Percentiles rank a stretch among this genome's conserved stretches.
phyloP scores from a whole-genome alignment of 2,329 filamentous ascomycete species.

The Fusarium hostae region DNA sequence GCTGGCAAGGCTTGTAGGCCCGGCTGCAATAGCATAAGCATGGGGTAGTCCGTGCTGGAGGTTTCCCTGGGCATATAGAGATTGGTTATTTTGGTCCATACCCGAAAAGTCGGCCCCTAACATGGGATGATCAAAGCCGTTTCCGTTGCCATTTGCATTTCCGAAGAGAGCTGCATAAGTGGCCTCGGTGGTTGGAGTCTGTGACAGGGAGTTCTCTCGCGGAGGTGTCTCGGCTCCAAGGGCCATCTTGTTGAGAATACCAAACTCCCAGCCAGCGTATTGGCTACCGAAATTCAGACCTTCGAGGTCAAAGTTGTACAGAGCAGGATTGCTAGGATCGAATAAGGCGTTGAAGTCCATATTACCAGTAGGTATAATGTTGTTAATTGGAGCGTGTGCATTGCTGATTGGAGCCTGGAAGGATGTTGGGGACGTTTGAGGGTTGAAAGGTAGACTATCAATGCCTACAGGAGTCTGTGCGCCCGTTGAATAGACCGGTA shows the following conservation, averaged over 20 bases:
- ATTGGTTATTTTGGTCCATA: slow-evolving; percentile 60
- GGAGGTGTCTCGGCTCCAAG: slow-evolving; percentile 77
- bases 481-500: slow-evolving; percentile 61
- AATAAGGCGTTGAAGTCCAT: slow-evolving; percentile 74
- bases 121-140: slow-evolving; percentile 61
- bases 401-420: slow-evolving; percentile 69
- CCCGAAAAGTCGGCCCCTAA: slow-evolving; percentile 65
- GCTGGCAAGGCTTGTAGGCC: slow-evolving; percentile 70
- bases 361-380: slow-evolving; percentile 61
- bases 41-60: slow-evolving; percentile 72
- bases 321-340: slow-evolving; percentile 88
- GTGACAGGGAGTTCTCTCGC: slow-evolving; percentile 67
- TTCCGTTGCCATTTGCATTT: slow-evolving; percentile 61
- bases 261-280: slow-evolving; percentile 94
- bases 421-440: slow-evolving; percentile 77
- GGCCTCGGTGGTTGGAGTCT: slow-evolving; percentile 51
- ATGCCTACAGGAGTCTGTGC: slow-evolving; percentile 60
- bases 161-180: slow-evolving; percentile 61
- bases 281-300: slow-evolving; percentile 91
- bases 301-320: slow-evolving; percentile 96
- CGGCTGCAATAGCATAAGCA: slow-evolving; percentile 72
- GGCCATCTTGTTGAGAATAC: slow-evolving; percentile 96
- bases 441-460: slow-evolving; percentile 65
- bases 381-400: slow-evolving; percentile 58
- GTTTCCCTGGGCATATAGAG: slow-evolving; percentile 65